phyloP scores from a whole-genome alignment of 495 filamentous ascomycete species.

The Aspergillus avenaceus region DNA sequence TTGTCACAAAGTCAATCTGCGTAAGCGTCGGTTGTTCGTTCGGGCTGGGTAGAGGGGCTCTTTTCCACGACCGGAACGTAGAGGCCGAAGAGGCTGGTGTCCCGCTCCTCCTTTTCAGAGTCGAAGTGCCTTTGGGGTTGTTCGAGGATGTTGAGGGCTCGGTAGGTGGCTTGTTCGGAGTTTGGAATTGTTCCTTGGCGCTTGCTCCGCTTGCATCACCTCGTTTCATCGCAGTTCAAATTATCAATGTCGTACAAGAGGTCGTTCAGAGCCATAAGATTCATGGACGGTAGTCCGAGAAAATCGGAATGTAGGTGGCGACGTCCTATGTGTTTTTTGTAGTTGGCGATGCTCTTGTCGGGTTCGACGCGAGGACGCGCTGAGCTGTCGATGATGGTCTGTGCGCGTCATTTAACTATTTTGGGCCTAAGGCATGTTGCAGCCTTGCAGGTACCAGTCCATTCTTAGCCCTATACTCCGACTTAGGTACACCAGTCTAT shows the following conservation, averaged over 20 bases:
- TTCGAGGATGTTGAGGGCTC: conserved; percentile 10
- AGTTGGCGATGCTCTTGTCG: conserved; percentile 6
- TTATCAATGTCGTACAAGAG: not conserved
- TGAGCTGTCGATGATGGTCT: not conserved
- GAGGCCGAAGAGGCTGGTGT: conserved; percentile 23
- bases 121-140: conserved; percentile 17
- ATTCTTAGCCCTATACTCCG: not conserved
- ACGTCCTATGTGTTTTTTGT: not conserved
- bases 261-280: conserved; percentile 14
- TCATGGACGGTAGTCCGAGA: not conserved
- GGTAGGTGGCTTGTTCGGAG: conserved; percentile 23
- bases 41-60: conserved; percentile 13
- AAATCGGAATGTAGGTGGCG: not conserved
- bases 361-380: conserved; percentile 24
- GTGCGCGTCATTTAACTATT: conserved; percentile 7
- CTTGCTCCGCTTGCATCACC: conserved; percentile 10
- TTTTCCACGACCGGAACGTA: conserved; percentile 18
- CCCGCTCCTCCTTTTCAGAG: conserved; percentile 11
- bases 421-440: not conserved
- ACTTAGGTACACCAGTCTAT: too few species aligned
- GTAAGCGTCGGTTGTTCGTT: conserved; percentile 38
- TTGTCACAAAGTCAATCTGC: conserved; percentile 40
- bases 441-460: not conserved
- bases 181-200: conserved; percentile 23
- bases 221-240: conserved; percentile 33